A percentile compares a stretch with the other conserved stretches of the same genome.
Evolutionary conservation across 192 early-diverging fungal genomes (phyloP).

Genomic region (Cetraspora pellucida): DNA sequence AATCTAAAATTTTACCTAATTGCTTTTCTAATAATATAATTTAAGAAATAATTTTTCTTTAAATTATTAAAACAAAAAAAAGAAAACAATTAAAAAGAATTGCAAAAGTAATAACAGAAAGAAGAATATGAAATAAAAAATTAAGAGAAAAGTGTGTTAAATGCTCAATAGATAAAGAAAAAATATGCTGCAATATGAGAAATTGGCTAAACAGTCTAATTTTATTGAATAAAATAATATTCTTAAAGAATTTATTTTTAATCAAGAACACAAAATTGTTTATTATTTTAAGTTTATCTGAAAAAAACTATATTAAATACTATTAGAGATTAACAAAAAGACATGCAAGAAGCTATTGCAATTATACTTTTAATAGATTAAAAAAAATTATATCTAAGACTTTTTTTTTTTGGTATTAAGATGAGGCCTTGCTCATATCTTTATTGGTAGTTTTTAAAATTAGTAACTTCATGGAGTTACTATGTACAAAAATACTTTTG

Average conservation of each 20-base stretch:
- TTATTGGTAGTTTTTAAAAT: too few relatives aligned
- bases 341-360: slow-evolving; percentile 29
- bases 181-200: neutral
- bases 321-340: slow-evolving; percentile 35
- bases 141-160: slow-evolving; percentile 10
- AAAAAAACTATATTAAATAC: slow-evolving; percentile 38
- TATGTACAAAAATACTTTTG: too few relatives aligned
- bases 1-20: slow-evolving; percentile 12
- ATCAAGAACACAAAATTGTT: slow-evolving; percentile 16
- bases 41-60: neutral
- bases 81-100: neutral
- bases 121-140: neutral
- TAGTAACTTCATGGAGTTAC: too few relatives aligned
- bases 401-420: too few relatives aligned
- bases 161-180: neutral
- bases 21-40: too few relatives aligned
- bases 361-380: slow-evolving; percentile 35
- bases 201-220: slow-evolving; percentile 29
- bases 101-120: neutral
- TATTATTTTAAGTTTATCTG: slow-evolving; percentile 39
- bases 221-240: slow-evolving; percentile 5
- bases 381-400: slow-evolving; percentile 14
- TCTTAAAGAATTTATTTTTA: slow-evolving; percentile 7
- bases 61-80: neutral
- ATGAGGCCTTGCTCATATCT: too few relatives aligned